Percentiles rank a stretch among this genome's conserved stretches.
These are phyloP conservation scores for Nicotiana knightiana DNA, from an alignment of 257 asterid genomes.

Conservation along the genomic window DNA sequence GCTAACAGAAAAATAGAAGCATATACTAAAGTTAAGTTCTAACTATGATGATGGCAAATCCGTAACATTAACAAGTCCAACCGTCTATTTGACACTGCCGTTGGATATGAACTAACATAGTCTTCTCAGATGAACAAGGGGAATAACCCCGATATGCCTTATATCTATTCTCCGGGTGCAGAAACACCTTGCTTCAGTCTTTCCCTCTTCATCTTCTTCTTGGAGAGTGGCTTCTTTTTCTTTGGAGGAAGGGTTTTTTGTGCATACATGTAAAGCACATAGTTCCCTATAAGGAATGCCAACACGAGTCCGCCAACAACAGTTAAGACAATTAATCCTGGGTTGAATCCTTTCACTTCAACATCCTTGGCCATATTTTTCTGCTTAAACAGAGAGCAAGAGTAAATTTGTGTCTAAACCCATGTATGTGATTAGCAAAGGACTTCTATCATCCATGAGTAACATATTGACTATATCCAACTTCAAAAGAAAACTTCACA, in stretches of 20 bases:
- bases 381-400: conserved; percentile 33
- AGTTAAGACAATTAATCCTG: conserved; percentile 67
- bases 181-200: conserved; percentile 85
- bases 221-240: conserved; percentile 84
- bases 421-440: neutral
- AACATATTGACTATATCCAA: neutral
- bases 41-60: neutral
- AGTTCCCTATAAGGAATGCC: conserved; percentile 65
- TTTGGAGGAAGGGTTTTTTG: conserved; percentile 70
- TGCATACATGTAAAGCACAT: conserved; percentile 58
- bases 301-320: conserved; percentile 56
- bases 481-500: neutral
- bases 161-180: conserved; percentile 71
- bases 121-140: conserved; percentile 1
- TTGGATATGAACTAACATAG: neutral
- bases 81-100: neutral
- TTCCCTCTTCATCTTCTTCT: conserved; percentile 91
- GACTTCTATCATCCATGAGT: neutral
- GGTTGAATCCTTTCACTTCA: conserved; percentile 62
- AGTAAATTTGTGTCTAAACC: neutral
- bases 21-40: neutral
- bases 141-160: neutral
- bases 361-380: conserved; percentile 32
- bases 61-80: neutral
- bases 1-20: neutral